Evolutionary conservation across 352 stramenopile genomes (phyloP).

Genomic region (Globisporangium polare): DNA sequence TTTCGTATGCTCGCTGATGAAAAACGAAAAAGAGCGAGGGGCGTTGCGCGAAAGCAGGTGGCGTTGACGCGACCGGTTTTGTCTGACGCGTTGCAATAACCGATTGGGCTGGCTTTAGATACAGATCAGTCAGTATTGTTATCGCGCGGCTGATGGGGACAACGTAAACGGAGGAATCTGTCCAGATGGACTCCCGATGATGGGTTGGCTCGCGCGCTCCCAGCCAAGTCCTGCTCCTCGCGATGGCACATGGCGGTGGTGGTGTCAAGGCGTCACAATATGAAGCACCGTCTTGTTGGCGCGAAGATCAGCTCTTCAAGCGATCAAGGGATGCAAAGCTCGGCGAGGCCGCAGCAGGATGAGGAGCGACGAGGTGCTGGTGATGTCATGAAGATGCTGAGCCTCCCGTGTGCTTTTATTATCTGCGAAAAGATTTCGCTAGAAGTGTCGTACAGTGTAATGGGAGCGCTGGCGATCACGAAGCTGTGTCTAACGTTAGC

Average conservation of each 20-base stretch:
- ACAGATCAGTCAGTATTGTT: background rate
- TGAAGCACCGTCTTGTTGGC: background rate
- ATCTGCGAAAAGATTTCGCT: background rate
- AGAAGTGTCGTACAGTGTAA: constrained; percentile 1
- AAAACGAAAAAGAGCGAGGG: background rate
- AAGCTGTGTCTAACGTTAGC: background rate
- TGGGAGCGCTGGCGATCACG: background rate
- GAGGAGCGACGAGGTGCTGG: background rate
- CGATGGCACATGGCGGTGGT: too few relatives aligned
- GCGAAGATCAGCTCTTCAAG: background rate
- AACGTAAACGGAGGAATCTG: constrained; percentile 2
- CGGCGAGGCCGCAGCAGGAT: background rate
- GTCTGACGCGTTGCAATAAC: background rate
- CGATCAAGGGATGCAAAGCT: background rate
- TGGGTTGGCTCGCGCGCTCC: too few relatives aligned
- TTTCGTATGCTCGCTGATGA: background rate
- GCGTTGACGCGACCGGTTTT: background rate
- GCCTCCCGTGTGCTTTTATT: background rate
- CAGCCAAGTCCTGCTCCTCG: background rate
- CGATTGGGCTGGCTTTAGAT: constrained; percentile 1
- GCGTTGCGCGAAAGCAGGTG: constrained; percentile 7
- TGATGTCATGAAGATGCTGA: too few relatives aligned
- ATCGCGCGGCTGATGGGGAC: background rate
- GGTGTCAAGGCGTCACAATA: background rate
- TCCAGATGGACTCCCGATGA: background rate